A percentile compares a stretch with the other conserved stretches of the same genome.
Evolutionary conservation across 2,329 filamentous ascomycete genomes (phyloP).

Genomic region (Fusarium armeniacum): DNA sequence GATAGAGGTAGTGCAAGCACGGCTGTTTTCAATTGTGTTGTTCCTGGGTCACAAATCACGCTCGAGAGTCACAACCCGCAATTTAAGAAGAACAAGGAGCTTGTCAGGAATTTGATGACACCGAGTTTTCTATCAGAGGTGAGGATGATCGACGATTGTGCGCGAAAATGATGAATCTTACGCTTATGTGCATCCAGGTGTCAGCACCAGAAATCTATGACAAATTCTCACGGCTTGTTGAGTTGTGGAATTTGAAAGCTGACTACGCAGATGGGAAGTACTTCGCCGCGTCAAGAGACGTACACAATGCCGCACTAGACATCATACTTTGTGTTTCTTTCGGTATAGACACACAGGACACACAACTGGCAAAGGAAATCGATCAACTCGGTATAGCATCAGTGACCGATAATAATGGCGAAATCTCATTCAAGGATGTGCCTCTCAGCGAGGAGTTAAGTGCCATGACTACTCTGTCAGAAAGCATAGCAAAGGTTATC

Average conservation of each 20-base stretch:
- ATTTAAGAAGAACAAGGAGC: slow-evolving; percentile 40
- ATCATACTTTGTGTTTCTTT: slow-evolving; percentile 33
- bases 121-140: slow-evolving; percentile 33
- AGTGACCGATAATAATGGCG: not conserved
- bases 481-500: slow-evolving; percentile 23
- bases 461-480: slow-evolving; percentile 4
- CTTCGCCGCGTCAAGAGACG: slow-evolving; percentile 19
- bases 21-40: slow-evolving; percentile 18
- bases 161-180: rapidly evolving
- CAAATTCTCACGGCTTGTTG: slow-evolving; percentile 19
- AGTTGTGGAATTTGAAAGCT: slow-evolving; percentile 27
- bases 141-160: not conserved
- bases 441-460: slow-evolving; percentile 27
- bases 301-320: slow-evolving; percentile 33
- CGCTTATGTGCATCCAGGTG: not conserved
- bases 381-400: not conserved
- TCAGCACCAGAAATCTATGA: slow-evolving; percentile 40
- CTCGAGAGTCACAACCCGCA: slow-evolving; percentile 31
- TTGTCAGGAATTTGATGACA: slow-evolving; percentile 38
- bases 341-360: slow-evolving; percentile 12
- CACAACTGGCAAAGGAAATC: slow-evolving; percentile 26
- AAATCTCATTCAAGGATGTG: slow-evolving; percentile 3
- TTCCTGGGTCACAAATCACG: slow-evolving; percentile 28
- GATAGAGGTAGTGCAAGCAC: slow-evolving; percentile 26
- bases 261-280: slow-evolving; percentile 10